These are phyloP conservation scores for Keithomyces neogunnii DNA, from an alignment of 2,329 filamentous ascomycete genomes.

Conservation along the genomic window DNA sequence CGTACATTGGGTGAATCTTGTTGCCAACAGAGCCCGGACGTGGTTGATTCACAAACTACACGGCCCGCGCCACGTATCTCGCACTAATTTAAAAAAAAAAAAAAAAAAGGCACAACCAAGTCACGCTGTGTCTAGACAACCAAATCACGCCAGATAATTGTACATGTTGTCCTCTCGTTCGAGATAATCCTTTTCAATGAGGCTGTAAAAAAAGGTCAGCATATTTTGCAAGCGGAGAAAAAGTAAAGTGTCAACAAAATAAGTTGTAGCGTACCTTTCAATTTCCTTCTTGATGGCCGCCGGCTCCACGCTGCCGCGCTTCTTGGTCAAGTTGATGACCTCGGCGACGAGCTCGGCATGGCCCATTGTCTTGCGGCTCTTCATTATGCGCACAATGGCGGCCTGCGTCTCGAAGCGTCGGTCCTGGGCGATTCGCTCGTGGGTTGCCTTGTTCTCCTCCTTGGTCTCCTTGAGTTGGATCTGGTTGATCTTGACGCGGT, in stretches of 20 bases:
- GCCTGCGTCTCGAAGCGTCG: slow-evolving; percentile 95
- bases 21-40: too few relatives aligned
- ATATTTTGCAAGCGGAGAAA: neutral
- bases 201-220: slow-evolving; percentile 32
- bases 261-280: slow-evolving; percentile 59
- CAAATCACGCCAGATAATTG: slow-evolving; percentile 54
- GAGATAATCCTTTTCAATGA: slow-evolving; percentile 91
- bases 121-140: neutral
- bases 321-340: slow-evolving; percentile 85
- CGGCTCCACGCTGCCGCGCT: slow-evolving; percentile 75
- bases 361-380: slow-evolving; percentile 78
- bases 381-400: slow-evolving; percentile 95
- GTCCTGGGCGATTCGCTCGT: slow-evolving; percentile 81
- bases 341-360: slow-evolving; percentile 85
- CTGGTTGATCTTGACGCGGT: slow-evolving; percentile 96
- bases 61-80: too few relatives aligned
- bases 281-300: slow-evolving; percentile 94
- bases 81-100: too few relatives aligned
- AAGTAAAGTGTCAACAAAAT: neutral
- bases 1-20: too few relatives aligned
- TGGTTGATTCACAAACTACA: too few relatives aligned
- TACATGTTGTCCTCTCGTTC: slow-evolving; percentile 69
- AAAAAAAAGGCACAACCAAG: too few relatives aligned
- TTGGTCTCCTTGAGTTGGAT: slow-evolving; percentile 95
- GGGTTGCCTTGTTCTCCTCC: slow-evolving; percentile 89